These are phyloP conservation scores for Fusarium continuum DNA, from an alignment of 2,329 filamentous ascomycete species.

Conservation along the genomic window DNA sequence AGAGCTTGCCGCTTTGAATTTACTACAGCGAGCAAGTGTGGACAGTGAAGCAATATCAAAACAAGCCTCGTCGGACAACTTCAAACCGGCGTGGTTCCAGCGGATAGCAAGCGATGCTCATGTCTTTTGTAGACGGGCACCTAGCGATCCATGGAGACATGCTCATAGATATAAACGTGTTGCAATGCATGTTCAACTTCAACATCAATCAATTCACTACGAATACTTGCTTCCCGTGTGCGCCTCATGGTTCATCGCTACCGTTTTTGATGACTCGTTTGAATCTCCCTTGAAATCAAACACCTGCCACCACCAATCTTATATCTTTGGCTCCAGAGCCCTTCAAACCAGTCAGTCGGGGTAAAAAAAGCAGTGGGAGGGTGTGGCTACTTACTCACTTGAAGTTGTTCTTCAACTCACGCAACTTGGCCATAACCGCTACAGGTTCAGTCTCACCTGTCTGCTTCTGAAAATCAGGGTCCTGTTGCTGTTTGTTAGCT, in stretches of 20 bases:
- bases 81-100: conserved; percentile 42
- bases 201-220: neutral
- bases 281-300: neutral
- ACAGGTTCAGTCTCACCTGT: conserved; percentile 83
- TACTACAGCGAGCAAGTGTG: conserved; percentile 71
- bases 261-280: neutral
- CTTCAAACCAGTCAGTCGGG: conserved; percentile 14
- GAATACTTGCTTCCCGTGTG: neutral
- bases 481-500: conserved; percentile 55
- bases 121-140: conserved; percentile 40
- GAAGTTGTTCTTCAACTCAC: conserved; percentile 90
- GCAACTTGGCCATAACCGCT: conserved; percentile 83
- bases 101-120: conserved; percentile 44
- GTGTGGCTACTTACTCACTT: conserved; percentile 59
- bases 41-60: conserved; percentile 73
- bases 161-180: neutral
- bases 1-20: conserved; percentile 69
- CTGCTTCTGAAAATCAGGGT: conserved; percentile 83
- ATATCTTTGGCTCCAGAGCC: conserved; percentile 47
- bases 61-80: conserved; percentile 42
- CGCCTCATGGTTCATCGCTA: neutral
- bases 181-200: conserved; percentile 2
- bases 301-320: conserved; percentile 14
- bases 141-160: conserved; percentile 52
- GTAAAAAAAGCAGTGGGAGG: neutral